Conservation (phyloP, 768 basidiomycete genomes). For the Sistotremastrum niveocremeum region DNA sequence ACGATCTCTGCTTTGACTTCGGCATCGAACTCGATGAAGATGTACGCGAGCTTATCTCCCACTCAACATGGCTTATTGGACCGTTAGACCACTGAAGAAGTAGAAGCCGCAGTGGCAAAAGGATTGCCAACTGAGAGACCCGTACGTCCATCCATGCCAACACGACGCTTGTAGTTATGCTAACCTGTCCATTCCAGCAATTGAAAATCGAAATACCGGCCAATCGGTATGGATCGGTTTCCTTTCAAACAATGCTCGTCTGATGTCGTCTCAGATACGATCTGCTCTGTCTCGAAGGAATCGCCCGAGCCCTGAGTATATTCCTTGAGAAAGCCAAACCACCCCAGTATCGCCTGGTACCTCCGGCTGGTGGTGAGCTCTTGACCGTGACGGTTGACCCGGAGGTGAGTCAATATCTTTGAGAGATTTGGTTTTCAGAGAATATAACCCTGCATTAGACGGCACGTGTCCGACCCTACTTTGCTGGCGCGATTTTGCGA, state of each 20-base stretch:
- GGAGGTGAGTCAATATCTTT: slow-evolving; percentile 39
- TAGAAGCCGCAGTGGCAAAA: slow-evolving; percentile 68
- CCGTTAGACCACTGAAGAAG: slow-evolving; percentile 73
- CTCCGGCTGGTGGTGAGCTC: slow-evolving; percentile 59
- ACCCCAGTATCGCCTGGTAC: slow-evolving; percentile 61
- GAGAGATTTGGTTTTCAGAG: neutral
- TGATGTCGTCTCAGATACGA: slow-evolving; percentile 58
- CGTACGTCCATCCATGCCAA: slow-evolving; percentile 26
- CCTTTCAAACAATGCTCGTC: neutral
- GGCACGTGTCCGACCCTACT: slow-evolving; percentile 59
- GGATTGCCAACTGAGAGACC: slow-evolving; percentile 78
- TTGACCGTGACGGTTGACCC: slow-evolving; percentile 55
- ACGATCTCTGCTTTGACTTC: slow-evolving; percentile 92
- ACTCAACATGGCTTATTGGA: slow-evolving; percentile 1
- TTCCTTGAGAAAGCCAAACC: slow-evolving; percentile 62
- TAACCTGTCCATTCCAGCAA: slow-evolving; percentile 42
- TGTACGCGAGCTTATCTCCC: slow-evolving; percentile 33
- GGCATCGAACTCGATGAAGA: slow-evolving; percentile 97
- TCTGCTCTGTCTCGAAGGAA: slow-evolving; percentile 92
- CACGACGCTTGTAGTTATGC: neutral
- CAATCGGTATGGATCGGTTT: slow-evolving; percentile 49
- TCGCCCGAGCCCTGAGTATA: slow-evolving; percentile 70
- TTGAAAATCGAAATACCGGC: slow-evolving; percentile 98
- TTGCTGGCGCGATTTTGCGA: slow-evolving; percentile 83
- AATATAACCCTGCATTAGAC: neutral